phyloP scores from a whole-genome alignment of 2,329 filamentous ascomycete genomes.

The Botrytis porri region DNA sequence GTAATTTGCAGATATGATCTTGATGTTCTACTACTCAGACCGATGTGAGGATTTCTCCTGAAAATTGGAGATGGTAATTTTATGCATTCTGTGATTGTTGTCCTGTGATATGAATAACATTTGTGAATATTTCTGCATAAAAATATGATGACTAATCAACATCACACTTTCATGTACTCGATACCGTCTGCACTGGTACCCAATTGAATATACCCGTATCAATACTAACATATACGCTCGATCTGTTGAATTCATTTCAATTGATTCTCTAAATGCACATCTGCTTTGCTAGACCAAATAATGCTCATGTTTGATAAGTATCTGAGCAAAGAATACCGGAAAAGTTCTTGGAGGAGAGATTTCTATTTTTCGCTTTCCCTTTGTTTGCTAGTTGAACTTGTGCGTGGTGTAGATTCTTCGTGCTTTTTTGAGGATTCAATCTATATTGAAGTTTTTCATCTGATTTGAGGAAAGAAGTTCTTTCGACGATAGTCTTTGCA shows the following conservation, averaged over 20 bases:
- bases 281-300: not conserved
- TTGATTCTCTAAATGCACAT: not conserved
- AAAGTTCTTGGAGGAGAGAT: not conserved
- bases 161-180: not conserved
- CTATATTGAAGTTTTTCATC: accelerated
- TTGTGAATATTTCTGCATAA: not conserved
- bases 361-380: not conserved
- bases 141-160: not conserved
- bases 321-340: not conserved
- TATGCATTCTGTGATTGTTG: not conserved
- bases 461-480: not conserved
- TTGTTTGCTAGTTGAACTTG: not conserved
- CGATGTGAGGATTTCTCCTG: not conserved
- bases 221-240: not conserved
- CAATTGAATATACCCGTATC: not conserved
- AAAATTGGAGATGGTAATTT: not conserved
- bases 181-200: not conserved
- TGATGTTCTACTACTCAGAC: not conserved
- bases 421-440: not conserved
- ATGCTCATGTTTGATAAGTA: not conserved
- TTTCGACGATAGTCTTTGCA: too few species aligned
- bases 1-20: not conserved
- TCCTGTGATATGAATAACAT: not conserved
- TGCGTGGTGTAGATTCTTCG: not conserved
- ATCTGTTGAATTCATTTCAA: not conserved